These are phyloP conservation scores for Cystofilobasidium macerans DNA, from an alignment of 768 basidiomycete species.

Conservation along the genomic window DNA sequence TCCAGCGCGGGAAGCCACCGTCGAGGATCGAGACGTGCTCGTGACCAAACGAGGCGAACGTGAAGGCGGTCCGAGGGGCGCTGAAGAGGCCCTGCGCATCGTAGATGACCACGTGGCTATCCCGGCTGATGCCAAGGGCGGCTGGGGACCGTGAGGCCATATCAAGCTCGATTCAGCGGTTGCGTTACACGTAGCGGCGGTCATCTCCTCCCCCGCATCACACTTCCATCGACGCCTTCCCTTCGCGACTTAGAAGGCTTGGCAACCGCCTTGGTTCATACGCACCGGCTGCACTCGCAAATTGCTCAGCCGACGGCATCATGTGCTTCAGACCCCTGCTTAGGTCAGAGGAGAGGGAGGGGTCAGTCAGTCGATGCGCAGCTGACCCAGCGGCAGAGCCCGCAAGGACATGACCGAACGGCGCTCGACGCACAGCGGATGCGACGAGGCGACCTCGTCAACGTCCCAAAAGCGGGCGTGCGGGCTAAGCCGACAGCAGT, in stretches of 20 bases:
- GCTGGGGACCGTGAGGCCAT: background rate
- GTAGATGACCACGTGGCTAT: constrained; percentile 76
- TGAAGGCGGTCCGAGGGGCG: constrained; percentile 82
- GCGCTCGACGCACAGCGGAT: constrained; percentile 11
- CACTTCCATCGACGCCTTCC: too few relatives aligned
- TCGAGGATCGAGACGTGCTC: constrained; percentile 72
- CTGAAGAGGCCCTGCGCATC: constrained; percentile 86
- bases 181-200: too few relatives aligned
- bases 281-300: constrained; percentile 72
- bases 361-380: constrained; percentile 47
- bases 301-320: constrained; percentile 65
- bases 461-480: constrained; percentile 65
- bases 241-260: too few relatives aligned
- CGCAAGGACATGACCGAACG: too few relatives aligned
- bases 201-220: too few relatives aligned
- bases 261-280: too few relatives aligned
- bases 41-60: constrained; percentile 87
- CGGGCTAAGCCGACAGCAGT: too few relatives aligned
- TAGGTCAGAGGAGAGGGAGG: background rate
- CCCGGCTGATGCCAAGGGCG: constrained; percentile 7
- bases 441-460: constrained; percentile 49
- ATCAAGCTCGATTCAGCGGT: too few relatives aligned
- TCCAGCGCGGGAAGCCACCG: constrained; percentile 66
- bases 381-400: background rate
- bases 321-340: constrained; percentile 76